Evolutionary conservation across 129 eudicot species (phyloP).

Genomic region (Arctium lappa): DNA sequence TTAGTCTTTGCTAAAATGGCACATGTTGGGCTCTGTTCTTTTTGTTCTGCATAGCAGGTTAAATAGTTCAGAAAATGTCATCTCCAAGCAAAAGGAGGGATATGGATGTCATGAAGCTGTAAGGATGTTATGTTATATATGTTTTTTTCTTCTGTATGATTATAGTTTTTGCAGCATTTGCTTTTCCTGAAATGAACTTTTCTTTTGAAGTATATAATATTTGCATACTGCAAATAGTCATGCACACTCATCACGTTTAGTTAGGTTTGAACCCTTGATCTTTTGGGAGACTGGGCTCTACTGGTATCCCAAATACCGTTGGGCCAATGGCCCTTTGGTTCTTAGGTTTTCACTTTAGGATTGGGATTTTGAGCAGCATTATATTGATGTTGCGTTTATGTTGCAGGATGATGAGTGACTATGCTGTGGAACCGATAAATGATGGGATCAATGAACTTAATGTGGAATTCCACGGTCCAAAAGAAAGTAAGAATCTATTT

Average conservation of each 20-base stretch:
- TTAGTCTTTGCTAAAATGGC: background rate
- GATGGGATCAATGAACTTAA: constrained; percentile 83
- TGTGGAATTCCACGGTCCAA: constrained; percentile 94
- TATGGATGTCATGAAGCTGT: constrained; percentile 92
- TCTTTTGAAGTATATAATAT: background rate
- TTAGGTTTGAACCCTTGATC: background rate
- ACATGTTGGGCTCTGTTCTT: background rate
- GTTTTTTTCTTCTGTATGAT: background rate
- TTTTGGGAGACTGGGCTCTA: background rate
- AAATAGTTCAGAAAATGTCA: constrained; percentile 47
- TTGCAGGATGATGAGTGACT: constrained; percentile 98
- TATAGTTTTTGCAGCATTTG: background rate
- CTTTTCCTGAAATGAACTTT: background rate
- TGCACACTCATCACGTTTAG: background rate
- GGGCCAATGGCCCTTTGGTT: background rate
- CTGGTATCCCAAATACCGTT: background rate
- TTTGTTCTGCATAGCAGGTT: constrained; percentile 28
- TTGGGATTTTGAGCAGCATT: constrained; percentile 1
- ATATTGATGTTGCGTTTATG: constrained; percentile 13
- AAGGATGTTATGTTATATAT: constrained; percentile 28
- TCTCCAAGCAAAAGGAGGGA: constrained; percentile 91
- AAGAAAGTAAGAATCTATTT: constrained; percentile 65
- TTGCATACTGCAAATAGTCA: background rate
- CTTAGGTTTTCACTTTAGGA: background rate
- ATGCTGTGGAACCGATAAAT: constrained; percentile 79